Evolutionary conservation across 768 basidiomycete genomes (phyloP).

Genomic region (Punctularia strigosozonata): DNA sequence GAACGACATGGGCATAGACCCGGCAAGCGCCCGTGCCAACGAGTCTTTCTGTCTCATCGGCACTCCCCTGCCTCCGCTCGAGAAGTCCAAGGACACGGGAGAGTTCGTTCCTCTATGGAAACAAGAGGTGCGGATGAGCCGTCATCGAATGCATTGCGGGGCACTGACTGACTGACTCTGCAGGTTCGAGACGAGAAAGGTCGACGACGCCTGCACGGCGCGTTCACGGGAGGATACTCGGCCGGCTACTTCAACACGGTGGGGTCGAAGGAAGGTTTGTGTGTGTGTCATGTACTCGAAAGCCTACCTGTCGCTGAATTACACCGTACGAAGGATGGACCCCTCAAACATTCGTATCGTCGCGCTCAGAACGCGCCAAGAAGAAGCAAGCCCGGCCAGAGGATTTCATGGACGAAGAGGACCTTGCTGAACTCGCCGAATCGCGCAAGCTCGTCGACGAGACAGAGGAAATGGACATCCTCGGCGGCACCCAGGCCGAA

Average conservation of each 20-base stretch:
- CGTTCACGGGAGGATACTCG: constrained; percentile 96
- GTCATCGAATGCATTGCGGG: constrained; percentile 7
- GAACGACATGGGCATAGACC: constrained; percentile 66
- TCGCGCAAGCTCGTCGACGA: constrained; percentile 66
- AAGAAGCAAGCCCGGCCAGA: constrained; percentile 55
- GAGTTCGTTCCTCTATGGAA: constrained; percentile 98
- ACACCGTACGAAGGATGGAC: constrained; percentile 67
- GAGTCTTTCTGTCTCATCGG: constrained; percentile 90
- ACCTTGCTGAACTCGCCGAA: constrained; percentile 72
- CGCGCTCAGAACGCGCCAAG: constrained; percentile 64
- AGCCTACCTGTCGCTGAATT: constrained; percentile 1
- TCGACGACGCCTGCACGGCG: constrained; percentile 86
- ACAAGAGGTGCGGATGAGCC: constrained; percentile 60
- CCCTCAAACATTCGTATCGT: constrained; percentile 87
- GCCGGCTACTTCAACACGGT: constrained; percentile 96
- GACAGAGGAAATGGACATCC: constrained; percentile 64
- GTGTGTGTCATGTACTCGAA: neutral
- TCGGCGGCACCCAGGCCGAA: constrained; percentile 44
- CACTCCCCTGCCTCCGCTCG: constrained; percentile 88
- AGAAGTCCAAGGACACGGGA: constrained; percentile 82
- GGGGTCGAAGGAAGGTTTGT: constrained; percentile 86
- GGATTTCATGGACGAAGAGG: constrained; percentile 99
- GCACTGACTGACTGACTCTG: constrained; percentile 3
- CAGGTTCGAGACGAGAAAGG: constrained; percentile 92
- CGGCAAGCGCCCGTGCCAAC: constrained; percentile 55